Percentiles rank a stretch among this genome's conserved stretches.
phyloP scores from a whole-genome alignment of 2,329 filamentous ascomycete species.

The Zymoseptoria brevis region DNA sequence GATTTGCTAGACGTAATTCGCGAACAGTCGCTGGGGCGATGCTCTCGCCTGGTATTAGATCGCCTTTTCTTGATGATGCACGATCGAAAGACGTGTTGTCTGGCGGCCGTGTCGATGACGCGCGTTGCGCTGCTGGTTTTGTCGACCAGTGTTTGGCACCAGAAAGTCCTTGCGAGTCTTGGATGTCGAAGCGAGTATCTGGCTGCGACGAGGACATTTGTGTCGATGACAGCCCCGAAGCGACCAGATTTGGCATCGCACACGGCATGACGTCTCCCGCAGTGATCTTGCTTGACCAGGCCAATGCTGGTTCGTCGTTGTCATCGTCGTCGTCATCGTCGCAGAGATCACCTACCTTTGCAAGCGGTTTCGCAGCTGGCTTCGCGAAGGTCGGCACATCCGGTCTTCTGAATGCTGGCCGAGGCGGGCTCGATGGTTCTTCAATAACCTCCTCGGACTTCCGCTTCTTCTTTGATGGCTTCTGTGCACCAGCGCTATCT shows the following conservation, averaged over 20 bases:
- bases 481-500: not conserved
- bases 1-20: not conserved
- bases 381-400: not conserved
- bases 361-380: not conserved
- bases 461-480: not conserved
- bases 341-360: not conserved
- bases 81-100: not conserved
- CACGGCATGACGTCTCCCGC: not conserved
- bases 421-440: not conserved
- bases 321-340: not conserved
- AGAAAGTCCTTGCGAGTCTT: not conserved
- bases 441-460: not conserved
- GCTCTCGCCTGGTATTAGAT: constrained; percentile 6
- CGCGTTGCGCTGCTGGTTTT: not conserved
- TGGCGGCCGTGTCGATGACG: not conserved
- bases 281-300: not conserved
- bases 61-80: not conserved
- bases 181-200: constrained; percentile 3
- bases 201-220: not conserved
- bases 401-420: not conserved
- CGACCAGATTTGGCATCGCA: not conserved
- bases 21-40: constrained; percentile 2
- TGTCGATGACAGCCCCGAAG: not conserved
- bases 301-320: not conserved
- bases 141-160: not conserved